These are phyloP conservation scores for Chalciporus sp. DNA, from an alignment of 1,284 basidiomycete species.

Conservation along the genomic window DNA sequence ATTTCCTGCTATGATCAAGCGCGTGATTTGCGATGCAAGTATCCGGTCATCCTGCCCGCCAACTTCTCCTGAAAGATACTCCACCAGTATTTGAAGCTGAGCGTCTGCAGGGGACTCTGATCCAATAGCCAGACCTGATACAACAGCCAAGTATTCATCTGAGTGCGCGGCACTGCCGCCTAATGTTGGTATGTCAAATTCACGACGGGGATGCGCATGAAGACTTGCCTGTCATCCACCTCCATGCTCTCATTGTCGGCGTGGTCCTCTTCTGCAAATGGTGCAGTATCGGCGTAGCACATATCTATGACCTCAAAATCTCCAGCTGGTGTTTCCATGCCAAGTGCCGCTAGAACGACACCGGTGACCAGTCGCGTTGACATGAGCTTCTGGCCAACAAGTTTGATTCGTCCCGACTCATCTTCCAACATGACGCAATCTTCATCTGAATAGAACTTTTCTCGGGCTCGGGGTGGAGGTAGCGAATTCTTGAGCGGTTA, in stretches of 20 bases:
- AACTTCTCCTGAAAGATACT: conserved; percentile 86
- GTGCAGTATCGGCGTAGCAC: conserved; percentile 83
- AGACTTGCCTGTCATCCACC: conserved; percentile 45
- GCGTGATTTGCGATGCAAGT: conserved; percentile 72
- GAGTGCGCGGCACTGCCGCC: conserved; percentile 14
- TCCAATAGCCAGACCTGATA: conserved; percentile 82
- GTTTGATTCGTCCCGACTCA: conserved; percentile 88
- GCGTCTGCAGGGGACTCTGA: conserved; percentile 66
- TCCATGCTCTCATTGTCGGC: conserved; percentile 46
- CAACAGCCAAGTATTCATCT: conserved; percentile 79
- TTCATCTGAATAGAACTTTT: conserved; percentile 76
- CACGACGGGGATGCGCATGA: conserved; percentile 10
- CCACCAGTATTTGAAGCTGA: conserved; percentile 78
- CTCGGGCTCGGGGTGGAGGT: conserved; percentile 74
- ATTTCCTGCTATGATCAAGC: conserved; percentile 87
- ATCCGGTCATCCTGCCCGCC: conserved; percentile 69
- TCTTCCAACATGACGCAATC: conserved; percentile 93
- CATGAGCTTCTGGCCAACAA: conserved; percentile 74
- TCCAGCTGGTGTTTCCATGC: conserved; percentile 85
- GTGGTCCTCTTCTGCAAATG: conserved; percentile 35
- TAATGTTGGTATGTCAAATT: conserved; percentile 9
- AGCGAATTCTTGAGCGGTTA: conserved; percentile 73
- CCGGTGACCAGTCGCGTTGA: conserved; percentile 80
- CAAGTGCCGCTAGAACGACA: conserved; percentile 87
- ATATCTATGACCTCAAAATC: conserved; percentile 96